A percentile compares a stretch with the other conserved stretches of the same genome.
Evolutionary conservation across 176 grass and related monocot species (phyloP).

Genomic region (Avena eriantha): DNA sequence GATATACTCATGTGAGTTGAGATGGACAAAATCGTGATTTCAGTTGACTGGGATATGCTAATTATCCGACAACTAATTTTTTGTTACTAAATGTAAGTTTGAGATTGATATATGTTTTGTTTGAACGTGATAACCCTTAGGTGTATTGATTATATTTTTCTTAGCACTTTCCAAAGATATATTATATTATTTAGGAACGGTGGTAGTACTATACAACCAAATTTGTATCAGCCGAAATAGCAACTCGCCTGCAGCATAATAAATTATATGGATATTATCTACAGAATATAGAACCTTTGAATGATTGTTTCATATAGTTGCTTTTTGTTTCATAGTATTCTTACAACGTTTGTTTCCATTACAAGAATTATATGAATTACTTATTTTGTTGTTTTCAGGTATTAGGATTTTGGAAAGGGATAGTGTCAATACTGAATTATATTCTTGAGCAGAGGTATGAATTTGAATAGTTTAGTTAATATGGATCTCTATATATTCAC

Average conservation of each 20-base stretch:
- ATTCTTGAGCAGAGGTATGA: not conserved
- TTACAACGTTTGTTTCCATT: not conserved
- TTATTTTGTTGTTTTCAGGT: not conserved
- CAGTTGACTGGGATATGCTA: no score
- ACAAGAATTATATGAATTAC: not conserved
- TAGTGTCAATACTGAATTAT: not conserved
- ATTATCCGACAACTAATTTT: not conserved
- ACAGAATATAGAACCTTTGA: not conserved
- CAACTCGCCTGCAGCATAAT: not conserved
- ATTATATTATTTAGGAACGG: no score
- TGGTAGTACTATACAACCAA: no score
- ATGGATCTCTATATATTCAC: not conserved
- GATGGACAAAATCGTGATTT: no score
- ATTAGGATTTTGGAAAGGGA: not conserved
- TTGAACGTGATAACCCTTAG: not conserved
- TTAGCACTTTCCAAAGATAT: not conserved
- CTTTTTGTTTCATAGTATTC: not conserved
- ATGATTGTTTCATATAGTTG: not conserved
- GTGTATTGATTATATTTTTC: no score
- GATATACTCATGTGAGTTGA: not conserved
- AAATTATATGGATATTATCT: not conserved
- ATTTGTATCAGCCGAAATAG: not conserved
- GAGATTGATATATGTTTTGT: not conserved
- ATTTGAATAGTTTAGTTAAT: not conserved
- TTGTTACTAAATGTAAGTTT: no score